Percentiles rank a stretch among this genome's conserved stretches.
Evolutionary conservation across 768 basidiomycete species (phyloP).

Genomic region (Lactarius psammicola): DNA sequence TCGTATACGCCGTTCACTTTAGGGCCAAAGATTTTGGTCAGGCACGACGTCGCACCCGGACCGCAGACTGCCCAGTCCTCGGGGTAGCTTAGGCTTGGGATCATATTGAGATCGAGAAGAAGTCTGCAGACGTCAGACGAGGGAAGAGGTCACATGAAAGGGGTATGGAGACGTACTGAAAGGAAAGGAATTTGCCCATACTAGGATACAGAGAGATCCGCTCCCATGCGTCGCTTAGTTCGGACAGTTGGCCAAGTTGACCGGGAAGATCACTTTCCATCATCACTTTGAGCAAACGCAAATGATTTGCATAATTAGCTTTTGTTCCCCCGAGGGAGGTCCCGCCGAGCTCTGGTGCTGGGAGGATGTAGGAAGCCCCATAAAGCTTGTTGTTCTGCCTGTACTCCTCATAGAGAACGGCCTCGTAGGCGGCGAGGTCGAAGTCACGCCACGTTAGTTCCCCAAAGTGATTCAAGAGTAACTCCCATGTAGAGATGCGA

Average conservation of each 20-base stretch:
- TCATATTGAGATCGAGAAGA: conserved; percentile 41
- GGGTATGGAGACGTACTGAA: conserved; percentile 43
- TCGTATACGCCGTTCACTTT: conserved; percentile 45
- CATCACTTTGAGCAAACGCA: conserved; percentile 47
- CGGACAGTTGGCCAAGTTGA: conserved; percentile 48
- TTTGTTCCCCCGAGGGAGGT: conserved; percentile 29
- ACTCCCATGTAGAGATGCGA: conserved; percentile 69
- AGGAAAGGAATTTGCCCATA: conserved; percentile 73
- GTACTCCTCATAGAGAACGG: conserved; percentile 48
- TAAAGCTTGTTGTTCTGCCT: conserved; percentile 50
- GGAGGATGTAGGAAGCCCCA: conserved; percentile 69
- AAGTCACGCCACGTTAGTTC: conserved; percentile 62
- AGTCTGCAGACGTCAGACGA: conserved; percentile 32
- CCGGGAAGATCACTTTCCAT: conserved; percentile 54
- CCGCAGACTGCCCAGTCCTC: conserved; percentile 67
- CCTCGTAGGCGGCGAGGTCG: conserved; percentile 49
- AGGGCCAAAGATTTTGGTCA: conserved; percentile 64
- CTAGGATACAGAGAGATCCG: conserved; percentile 56
- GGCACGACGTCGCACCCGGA: conserved; percentile 62
- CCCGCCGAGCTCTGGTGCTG: conserved; percentile 56
- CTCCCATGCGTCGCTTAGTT: conserved; percentile 63
- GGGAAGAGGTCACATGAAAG: neutral
- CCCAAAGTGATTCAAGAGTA: conserved; percentile 51
- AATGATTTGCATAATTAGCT: conserved; percentile 55
- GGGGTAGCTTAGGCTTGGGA: conserved; percentile 52